Evolutionary conservation across 345 rosid species (phyloP).

Genomic region (Noccaea bulbosa): DNA sequence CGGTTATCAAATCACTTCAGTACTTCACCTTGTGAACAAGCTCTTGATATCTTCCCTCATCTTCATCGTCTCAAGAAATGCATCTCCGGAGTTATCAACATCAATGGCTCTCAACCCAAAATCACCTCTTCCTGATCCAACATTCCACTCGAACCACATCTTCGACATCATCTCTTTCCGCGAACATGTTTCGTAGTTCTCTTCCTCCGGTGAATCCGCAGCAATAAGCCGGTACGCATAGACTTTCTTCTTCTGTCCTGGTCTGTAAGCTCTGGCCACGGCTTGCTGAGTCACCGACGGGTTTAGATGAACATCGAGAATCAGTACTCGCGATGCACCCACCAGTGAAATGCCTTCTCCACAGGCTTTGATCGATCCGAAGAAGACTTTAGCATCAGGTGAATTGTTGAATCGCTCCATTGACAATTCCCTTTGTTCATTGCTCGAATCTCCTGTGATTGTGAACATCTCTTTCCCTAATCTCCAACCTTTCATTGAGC

Average conservation of each 20-base stretch:
- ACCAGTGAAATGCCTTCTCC: constrained; percentile 97
- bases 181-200: constrained; percentile 62
- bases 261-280: constrained; percentile 83
- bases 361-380: constrained; percentile 92
- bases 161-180: constrained; percentile 81
- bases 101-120: constrained; percentile 58
- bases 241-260: constrained; percentile 84
- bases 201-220: constrained; percentile 81
- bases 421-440: constrained; percentile 70
- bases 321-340: constrained; percentile 82
- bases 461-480: constrained; percentile 66
- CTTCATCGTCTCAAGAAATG: constrained; percentile 53
- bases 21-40: constrained; percentile 59
- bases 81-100: constrained; percentile 59
- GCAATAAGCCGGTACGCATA: constrained; percentile 72
- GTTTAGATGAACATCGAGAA: constrained; percentile 85
- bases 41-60: constrained; percentile 55
- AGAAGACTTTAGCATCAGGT: constrained; percentile 71
- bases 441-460: constrained; percentile 74
- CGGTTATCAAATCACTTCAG: constrained; percentile 41
- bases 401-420: constrained; percentile 85
- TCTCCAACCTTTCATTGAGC: constrained; percentile 63
- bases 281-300: constrained; percentile 99
- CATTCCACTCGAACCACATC: constrained; percentile 96
- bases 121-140: constrained; percentile 55